Conservation (phyloP, 176 grass and related monocot genomes). For the Elymus sibiricus region DNA sequence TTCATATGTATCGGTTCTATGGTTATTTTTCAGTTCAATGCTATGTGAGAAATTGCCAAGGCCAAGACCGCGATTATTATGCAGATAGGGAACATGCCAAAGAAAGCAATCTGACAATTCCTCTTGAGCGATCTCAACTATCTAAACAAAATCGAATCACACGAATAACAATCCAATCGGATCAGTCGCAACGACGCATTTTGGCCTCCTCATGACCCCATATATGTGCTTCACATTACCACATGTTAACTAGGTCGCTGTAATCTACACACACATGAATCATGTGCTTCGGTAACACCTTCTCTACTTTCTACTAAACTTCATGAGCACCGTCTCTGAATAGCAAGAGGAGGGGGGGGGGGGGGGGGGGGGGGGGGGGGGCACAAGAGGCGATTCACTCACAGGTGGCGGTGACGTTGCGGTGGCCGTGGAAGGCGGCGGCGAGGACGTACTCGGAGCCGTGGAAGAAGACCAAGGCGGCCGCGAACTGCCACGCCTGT, state of each 20-base stretch:
- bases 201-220: background rate
- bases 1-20: background rate
- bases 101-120: background rate
- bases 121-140: background rate
- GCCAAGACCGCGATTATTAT: background rate
- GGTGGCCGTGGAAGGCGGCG: constrained; percentile 54
- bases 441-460: constrained; percentile 79
- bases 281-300: background rate
- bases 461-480: constrained; percentile 70
- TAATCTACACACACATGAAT: background rate
- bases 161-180: background rate
- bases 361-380: too few species aligned
- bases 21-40: background rate
- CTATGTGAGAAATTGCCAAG: background rate
- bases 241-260: background rate
- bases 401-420: constrained; percentile 67
- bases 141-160: background rate
- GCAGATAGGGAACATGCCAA: background rate
- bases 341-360: background rate
- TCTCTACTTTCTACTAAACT: background rate
- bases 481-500: constrained; percentile 61
- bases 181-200: background rate
- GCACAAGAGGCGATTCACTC: constrained; percentile 5
- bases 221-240: background rate
- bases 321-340: background rate